Percentiles rank a stretch among this genome's conserved stretches.
phyloP scores from a whole-genome alignment of 768 basidiomycete genomes.

The Gymnopilus dilepis region DNA sequence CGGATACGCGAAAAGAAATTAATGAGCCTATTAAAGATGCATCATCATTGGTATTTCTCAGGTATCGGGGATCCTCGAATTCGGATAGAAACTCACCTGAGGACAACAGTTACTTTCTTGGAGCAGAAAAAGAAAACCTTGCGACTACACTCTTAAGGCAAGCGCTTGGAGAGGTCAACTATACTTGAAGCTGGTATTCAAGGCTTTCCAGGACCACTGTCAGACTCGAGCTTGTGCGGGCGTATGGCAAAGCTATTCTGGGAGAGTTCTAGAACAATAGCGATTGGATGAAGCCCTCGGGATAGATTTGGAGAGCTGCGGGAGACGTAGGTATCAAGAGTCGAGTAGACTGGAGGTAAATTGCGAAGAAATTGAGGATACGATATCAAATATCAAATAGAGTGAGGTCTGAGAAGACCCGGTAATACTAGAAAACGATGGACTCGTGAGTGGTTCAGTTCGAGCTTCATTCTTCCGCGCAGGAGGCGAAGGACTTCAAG shows the following conservation, averaged over 20 bases:
- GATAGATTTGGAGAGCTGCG: too few relatives aligned
- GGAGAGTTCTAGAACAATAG: constrained; percentile 1
- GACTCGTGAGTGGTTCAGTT: neutral
- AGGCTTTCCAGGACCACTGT: neutral
- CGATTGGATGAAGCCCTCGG: neutral
- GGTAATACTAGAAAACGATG: neutral
- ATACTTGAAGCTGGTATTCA: too few relatives aligned
- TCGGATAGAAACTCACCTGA: neutral
- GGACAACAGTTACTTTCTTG: too few relatives aligned
- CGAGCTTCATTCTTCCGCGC: neutral
- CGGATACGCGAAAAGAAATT: constrained; percentile 3
- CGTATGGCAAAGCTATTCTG: neutral
- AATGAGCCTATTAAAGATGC: neutral
- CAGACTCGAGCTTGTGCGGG: too few relatives aligned
- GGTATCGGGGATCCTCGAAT: too few relatives aligned
- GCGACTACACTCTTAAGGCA: neutral
- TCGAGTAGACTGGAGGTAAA: neutral
- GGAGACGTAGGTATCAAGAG: too few relatives aligned
- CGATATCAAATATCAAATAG: neutral
- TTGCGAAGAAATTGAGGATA: neutral
- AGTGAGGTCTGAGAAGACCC: neutral
- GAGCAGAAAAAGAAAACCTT: too few relatives aligned
- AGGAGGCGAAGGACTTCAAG: neutral
- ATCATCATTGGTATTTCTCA: too few relatives aligned
- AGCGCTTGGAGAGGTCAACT: neutral